Conservation (phyloP, 179 eudicot genomes). For the Beta macrorhiza region DNA sequence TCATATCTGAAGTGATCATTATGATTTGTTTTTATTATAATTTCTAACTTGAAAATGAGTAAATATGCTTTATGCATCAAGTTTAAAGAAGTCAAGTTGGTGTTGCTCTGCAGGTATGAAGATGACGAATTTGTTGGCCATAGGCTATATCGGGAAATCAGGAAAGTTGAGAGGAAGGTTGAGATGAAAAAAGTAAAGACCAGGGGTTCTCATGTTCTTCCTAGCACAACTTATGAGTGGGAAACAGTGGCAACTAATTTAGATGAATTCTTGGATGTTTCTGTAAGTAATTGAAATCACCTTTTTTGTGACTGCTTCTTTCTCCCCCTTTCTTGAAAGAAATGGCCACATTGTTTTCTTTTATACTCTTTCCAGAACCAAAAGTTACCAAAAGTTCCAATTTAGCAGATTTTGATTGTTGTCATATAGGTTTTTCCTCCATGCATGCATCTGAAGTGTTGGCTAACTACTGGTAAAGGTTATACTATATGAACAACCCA, state of each 20-base stretch:
- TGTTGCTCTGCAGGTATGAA: slow-evolving; percentile 69
- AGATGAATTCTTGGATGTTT: slow-evolving; percentile 88
- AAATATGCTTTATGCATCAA: slow-evolving; percentile 2
- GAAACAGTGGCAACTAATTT: slow-evolving; percentile 91
- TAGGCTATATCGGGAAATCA: slow-evolving; percentile 84
- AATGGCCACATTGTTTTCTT: background rate
- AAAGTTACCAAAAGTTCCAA: background rate
- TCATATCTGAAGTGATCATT: background rate
- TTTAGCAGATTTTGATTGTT: too few relatives aligned
- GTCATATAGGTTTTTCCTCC: too few relatives aligned
- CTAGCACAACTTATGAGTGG: slow-evolving; percentile 77
- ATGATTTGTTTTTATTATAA: background rate
- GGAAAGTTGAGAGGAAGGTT: slow-evolving; percentile 75
- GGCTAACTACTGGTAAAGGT: background rate
- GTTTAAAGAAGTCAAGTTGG: slow-evolving; percentile 7
- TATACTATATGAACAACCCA: background rate
- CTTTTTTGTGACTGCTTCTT: background rate
- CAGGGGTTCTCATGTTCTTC: slow-evolving; percentile 64
- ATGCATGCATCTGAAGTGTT: background rate
- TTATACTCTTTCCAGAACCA: background rate
- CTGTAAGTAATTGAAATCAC: slow-evolving; percentile 53
- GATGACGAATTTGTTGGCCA: slow-evolving; percentile 92
- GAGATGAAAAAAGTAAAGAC: slow-evolving; percentile 79
- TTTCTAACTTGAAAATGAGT: background rate
- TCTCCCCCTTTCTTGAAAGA: background rate